Percentiles rank a stretch among this genome's conserved stretches.
Conservation (phyloP, 2,329 filamentous ascomycete species). For the Alternaria infectoria region DNA sequence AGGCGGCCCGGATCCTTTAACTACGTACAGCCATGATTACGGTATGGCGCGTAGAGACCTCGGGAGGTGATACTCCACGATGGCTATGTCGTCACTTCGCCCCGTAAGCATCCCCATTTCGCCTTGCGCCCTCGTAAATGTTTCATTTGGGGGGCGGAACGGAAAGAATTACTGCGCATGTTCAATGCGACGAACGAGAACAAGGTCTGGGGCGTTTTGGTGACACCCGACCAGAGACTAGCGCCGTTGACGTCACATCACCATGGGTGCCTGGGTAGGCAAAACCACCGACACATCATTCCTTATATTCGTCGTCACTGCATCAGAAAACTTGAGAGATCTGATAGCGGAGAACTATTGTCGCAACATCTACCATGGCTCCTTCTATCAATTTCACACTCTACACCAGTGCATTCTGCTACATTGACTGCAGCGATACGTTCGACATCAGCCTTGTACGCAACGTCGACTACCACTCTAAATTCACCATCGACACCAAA, state of each 20-base stretch:
- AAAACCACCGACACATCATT: not conserved
- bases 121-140: not conserved
- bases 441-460: not conserved
- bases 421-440: not conserved
- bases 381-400: not conserved
- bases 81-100: not conserved
- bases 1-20: too few relatives aligned
- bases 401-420: not conserved
- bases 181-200: not conserved
- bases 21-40: too few relatives aligned
- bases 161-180: not conserved
- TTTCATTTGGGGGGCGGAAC: not conserved
- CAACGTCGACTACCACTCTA: not conserved
- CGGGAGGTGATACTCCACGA: not conserved
- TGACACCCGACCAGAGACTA: not conserved
- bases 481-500: not conserved
- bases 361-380: too few relatives aligned
- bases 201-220: not conserved
- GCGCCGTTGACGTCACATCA: not conserved
- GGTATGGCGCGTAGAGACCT: not conserved
- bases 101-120: not conserved
- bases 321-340: fast-evolving
- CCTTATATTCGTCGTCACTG: not conserved
- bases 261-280: not conserved
- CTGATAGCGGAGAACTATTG: too few relatives aligned